Evolutionary conservation across 768 basidiomycete genomes (phyloP), one percentile per base, ranked within the genome.

Genomic region (Auricularia sp.): DNA sequence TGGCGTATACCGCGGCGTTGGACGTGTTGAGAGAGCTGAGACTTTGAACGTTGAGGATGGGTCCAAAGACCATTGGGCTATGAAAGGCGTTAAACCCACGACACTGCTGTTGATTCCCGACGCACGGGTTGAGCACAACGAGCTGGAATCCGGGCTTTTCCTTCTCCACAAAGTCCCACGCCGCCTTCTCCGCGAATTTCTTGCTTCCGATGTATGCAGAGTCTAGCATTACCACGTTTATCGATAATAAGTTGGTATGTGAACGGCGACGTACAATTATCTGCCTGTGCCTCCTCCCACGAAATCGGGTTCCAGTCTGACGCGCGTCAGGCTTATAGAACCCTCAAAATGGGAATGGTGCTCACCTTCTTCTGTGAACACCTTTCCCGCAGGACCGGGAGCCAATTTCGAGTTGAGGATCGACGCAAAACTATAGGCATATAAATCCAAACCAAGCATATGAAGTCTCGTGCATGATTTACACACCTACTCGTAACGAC

Each of bases 401-500:
- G 14, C 24, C 7, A 33, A 29, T 7, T 8, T 7, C 24, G 21
- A 24, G 34, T 59, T 10, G 29, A 59, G 24, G 24, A 59, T 59
- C 16, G 29, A 33, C 24, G 56, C 56, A 34, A 59, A 59, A 24
- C 56, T 64, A 29, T 29, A 29, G 29, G 29, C 29, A 29, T 29
- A 29, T 29, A 29, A 29, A 29, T 29, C 29, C 1, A 29, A 29
- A 29, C 29, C 29, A 29, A 29, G 29, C 29, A 29, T 29, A 29
- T 29, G 29, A 29, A 29, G 29, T 29, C 29, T 29, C 14, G 16
- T 18, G 10, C 21, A 6, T 8, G 18, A 51, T 51, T 8, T 8
- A 62, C 70, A 64, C 70, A 69, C 61, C 68, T 71, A 35, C 64
- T 61, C 6, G 64, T 64, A 36, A 64, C 45, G 10, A 64, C 64